phyloP scores from a whole-genome alignment of 2,329 filamentous ascomycete genomes.

The Trichoderma atroviride region DNA sequence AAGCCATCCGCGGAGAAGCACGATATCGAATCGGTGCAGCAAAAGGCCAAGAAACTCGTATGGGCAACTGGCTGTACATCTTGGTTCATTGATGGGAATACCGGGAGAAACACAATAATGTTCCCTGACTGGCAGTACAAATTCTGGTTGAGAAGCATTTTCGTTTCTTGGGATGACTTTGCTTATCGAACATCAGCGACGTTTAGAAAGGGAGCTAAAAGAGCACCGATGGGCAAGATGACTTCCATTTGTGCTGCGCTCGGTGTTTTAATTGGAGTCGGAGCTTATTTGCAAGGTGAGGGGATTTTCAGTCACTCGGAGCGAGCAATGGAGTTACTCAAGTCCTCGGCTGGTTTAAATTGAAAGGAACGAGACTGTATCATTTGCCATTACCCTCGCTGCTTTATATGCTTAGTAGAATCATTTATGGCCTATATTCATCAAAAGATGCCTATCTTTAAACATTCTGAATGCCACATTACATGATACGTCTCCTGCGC shows the following conservation, averaged over 20 bases:
- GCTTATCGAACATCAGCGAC: neutral
- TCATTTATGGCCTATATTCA: too few species aligned
- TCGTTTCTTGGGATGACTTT: slow-evolving; percentile 45
- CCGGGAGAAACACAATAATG: slow-evolving; percentile 53
- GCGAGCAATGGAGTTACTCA: neutral
- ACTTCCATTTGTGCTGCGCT: neutral
- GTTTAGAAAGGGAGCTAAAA: neutral
- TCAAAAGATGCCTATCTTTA: too few species aligned
- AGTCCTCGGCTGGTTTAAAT: neutral
- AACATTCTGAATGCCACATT: too few species aligned
- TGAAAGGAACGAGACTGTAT: neutral
- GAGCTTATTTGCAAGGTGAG: neutral
- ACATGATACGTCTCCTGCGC: too few species aligned
- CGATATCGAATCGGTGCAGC: slow-evolving; percentile 43
- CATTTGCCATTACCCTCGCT: too few species aligned
- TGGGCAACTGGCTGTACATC: slow-evolving; percentile 54
- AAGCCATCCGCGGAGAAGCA: slow-evolving; percentile 37
- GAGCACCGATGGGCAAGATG: neutral
- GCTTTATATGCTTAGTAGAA: too few species aligned
- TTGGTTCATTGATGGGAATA: slow-evolving; percentile 54
- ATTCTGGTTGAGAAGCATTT: slow-evolving; percentile 53
- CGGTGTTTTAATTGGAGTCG: neutral
- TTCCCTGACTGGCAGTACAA: slow-evolving; percentile 55
- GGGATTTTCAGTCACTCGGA: neutral
- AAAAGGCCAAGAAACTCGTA: slow-evolving; percentile 47